Evolutionary conservation across 345 rosid genomes (phyloP), one percentile per base, ranked within the genome.

Genomic region (Clarkia xantiana): DNA sequence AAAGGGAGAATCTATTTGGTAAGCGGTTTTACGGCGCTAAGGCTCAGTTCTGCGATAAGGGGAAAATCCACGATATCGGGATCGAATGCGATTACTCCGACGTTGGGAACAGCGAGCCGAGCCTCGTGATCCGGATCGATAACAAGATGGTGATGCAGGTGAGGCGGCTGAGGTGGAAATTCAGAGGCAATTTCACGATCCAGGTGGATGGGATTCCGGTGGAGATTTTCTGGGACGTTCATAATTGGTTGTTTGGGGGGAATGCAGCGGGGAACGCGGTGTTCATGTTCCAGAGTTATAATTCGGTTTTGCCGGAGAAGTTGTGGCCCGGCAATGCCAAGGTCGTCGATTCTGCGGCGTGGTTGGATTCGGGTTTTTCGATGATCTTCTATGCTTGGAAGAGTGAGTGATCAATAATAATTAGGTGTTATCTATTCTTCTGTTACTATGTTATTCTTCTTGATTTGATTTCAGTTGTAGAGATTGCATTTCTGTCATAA

Each of bases 71-170:
- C 61, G 87, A 86, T 67, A 62, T 85, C 22, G 53, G 51, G 51
- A 82, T 89, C 52, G 97, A 89, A 60, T 89, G 95, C 56, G 95
- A 85, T n/a, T n/a, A n/a, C n/a, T n/a, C n/a, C 61, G 76, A 83
- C 0, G 16, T 68, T 0, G 75, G 67, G 61, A 52, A 68, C 18
- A 67, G 65, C 44, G 95, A 89, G 25, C 95, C 85, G 41, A 71
- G 82, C 58, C 90, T 89, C 40, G 65, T 76, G 61, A 72, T 89
- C 70, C 81, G 94, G 44, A 71, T 90, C 45, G 94, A 86, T 52
- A 69, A 80, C 17, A 79, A 79, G 82, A 66, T 63, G 0, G 79
- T 77, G 59, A 63, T 90, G 82, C 86, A 81, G 70, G 76, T 86
- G 52, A 83, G 80, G 72, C 64, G 86, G 62, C 76, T 90, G 44